phyloP scores from a whole-genome alignment of 2,329 filamentous ascomycete genomes.

The Botrytis medusae region DNA sequence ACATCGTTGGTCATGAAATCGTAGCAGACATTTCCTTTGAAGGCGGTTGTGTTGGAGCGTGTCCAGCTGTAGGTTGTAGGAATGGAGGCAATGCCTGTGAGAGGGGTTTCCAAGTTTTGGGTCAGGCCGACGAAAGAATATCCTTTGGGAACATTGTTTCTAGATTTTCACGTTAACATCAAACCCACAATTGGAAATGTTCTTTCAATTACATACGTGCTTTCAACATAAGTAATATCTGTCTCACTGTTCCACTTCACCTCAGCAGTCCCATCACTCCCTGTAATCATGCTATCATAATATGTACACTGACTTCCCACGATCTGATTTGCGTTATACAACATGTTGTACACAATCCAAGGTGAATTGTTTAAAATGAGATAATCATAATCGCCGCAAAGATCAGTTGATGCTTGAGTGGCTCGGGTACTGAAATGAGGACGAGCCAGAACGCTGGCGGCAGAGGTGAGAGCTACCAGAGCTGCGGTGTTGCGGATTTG shows the following conservation, averaged over 20 bases:
- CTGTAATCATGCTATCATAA: background rate
- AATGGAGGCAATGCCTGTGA: background rate
- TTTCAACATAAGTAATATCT: background rate
- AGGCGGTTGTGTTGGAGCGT: conserved; percentile 1
- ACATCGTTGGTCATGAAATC: conserved; percentile 12
- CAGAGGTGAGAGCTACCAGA: conserved; percentile 2
- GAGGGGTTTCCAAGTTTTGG: background rate
- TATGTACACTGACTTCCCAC: conserved; percentile 6
- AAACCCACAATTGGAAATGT: background rate
- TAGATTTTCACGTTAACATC: background rate
- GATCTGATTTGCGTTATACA: background rate
- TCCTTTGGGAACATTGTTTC: conserved; percentile 4
- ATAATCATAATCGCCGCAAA: background rate
- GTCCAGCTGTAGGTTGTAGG: conserved; percentile 7
- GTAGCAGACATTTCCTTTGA: conserved; percentile 11
- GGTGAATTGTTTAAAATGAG: conserved; percentile 5
- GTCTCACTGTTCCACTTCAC: conserved; percentile 11
- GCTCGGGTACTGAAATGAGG: conserved; percentile 5
- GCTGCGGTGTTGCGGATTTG: background rate
- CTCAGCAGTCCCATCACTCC: background rate
- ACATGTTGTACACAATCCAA: conserved; percentile 6
- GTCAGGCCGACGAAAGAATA: background rate
- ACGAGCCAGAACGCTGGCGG: background rate
- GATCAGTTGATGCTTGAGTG: background rate
- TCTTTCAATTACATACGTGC: background rate